phyloP scores from a whole-genome alignment of 75 land plant species.

The Pinus tabuliformis region DNA sequence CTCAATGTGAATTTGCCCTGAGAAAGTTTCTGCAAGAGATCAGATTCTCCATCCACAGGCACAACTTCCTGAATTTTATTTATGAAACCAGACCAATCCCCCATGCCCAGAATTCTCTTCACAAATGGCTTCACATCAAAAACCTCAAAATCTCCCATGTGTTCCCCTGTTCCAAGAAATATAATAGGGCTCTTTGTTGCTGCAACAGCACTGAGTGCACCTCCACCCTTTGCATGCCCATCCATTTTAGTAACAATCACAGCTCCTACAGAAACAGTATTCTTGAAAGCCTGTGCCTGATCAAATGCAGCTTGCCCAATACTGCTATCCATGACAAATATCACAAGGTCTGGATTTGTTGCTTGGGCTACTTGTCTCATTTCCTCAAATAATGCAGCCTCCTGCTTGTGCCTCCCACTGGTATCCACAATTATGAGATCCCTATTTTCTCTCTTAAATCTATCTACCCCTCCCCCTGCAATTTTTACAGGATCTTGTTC shows the following conservation, averaged over 20 bases:
- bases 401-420: slow-evolving; percentile 55
- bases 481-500: slow-evolving; percentile 47
- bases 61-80: slow-evolving; percentile 51
- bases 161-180: slow-evolving; percentile 52
- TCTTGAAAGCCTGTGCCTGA: slow-evolving; percentile 57
- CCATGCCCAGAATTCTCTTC: slow-evolving; percentile 56
- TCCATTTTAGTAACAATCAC: slow-evolving; percentile 55
- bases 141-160: slow-evolving; percentile 48
- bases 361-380: slow-evolving; percentile 58
- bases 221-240: slow-evolving; percentile 59
- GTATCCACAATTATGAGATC: slow-evolving; percentile 53
- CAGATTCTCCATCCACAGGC: slow-evolving; percentile 47
- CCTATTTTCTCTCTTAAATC: slow-evolving; percentile 38
- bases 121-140: slow-evolving; percentile 58
- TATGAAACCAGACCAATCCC: slow-evolving; percentile 50
- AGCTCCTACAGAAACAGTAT: slow-evolving; percentile 51
- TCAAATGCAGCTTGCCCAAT: slow-evolving; percentile 55
- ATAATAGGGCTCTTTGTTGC: slow-evolving; percentile 57
- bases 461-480: slow-evolving; percentile 40
- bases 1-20: slow-evolving; percentile 51
- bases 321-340: slow-evolving; percentile 57
- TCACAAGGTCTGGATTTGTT: slow-evolving; percentile 43
- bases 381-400: slow-evolving; percentile 53
- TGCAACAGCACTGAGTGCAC: slow-evolving; percentile 55
- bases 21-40: slow-evolving; percentile 38